A percentile compares a stretch with the other conserved stretches of the same genome.
Evolutionary conservation across 257 asterid genomes (phyloP).

Genomic region (Avicennia marina): DNA sequence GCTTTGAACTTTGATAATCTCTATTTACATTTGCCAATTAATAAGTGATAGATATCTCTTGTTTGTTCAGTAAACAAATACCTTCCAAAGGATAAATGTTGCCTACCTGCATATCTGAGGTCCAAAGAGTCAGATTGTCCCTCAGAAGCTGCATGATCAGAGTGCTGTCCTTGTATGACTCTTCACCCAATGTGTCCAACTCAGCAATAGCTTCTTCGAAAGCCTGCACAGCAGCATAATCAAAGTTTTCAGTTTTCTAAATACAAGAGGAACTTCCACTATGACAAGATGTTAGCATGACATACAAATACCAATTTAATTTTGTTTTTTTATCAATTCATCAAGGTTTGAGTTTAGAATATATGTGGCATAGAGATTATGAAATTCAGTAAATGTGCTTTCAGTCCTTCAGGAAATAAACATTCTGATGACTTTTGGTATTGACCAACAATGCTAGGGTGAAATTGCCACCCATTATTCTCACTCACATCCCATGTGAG

Average conservation of each 20-base stretch:
- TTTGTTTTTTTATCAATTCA: neutral
- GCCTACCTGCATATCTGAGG: slow-evolving; percentile 68
- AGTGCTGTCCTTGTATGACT: slow-evolving; percentile 72
- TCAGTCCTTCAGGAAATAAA: no score
- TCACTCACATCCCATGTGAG: no score
- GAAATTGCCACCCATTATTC: no score
- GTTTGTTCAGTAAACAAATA: slow-evolving; percentile 5
- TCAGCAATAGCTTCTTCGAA: slow-evolving; percentile 77
- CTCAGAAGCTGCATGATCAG: slow-evolving; percentile 70
- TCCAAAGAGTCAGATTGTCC: slow-evolving; percentile 80
- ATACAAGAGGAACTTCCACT: neutral
- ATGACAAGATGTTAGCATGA: neutral
- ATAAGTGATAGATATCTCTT: no score
- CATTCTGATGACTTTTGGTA: no score
- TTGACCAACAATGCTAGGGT: no score
- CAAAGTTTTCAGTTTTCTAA: neutral
- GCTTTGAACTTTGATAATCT: no score
- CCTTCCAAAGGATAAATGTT: neutral
- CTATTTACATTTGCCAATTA: no score
- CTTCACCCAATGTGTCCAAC: slow-evolving; percentile 70
- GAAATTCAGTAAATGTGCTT: no score
- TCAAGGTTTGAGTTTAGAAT: neutral
- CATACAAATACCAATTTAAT: slow-evolving; percentile 10
- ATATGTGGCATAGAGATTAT: no score
- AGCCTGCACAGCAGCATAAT: slow-evolving; percentile 35